A percentile compares a stretch with the other conserved stretches of the same genome.
These are phyloP conservation scores for Cutaneotrichosporon sp. DNA, from an alignment of 1,284 basidiomycete genomes.

Conservation along the genomic window DNA sequence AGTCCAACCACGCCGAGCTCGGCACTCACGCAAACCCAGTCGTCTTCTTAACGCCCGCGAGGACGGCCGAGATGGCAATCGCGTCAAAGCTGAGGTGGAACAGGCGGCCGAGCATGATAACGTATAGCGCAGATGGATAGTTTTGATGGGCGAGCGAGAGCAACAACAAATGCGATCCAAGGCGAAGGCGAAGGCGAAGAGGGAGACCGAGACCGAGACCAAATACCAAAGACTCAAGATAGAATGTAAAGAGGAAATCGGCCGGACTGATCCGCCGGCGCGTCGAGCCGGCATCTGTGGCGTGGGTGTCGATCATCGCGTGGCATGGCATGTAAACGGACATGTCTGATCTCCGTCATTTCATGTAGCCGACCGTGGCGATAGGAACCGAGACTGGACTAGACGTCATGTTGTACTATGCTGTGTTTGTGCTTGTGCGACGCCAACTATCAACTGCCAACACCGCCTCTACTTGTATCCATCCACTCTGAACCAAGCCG, in stretches of 20 bases:
- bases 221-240: too few relatives aligned
- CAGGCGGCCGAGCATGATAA: slow-evolving; percentile 65
- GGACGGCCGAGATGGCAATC: slow-evolving; percentile 78
- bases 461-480: too few relatives aligned
- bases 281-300: too few relatives aligned
- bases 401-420: too few relatives aligned
- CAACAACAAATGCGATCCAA: too few relatives aligned
- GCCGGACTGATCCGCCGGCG: background rate
- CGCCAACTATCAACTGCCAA: too few relatives aligned
- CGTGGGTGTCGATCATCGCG: too few relatives aligned
- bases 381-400: too few relatives aligned
- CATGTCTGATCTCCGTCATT: background rate
- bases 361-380: too few relatives aligned
- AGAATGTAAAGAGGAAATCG: background rate
- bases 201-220: background rate
- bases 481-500: too few relatives aligned
- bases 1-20: background rate
- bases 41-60: slow-evolving; percentile 87
- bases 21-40: slow-evolving; percentile 79
- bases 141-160: background rate
- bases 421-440: too few relatives aligned
- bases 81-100: slow-evolving; percentile 83
- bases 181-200: background rate
- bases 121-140: background rate
- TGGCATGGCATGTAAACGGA: too few relatives aligned